Evolutionary conservation across 225 moss, liverwort and hornwort genomes (phyloP).

Genomic region (Polytrichum formosum): DNA sequence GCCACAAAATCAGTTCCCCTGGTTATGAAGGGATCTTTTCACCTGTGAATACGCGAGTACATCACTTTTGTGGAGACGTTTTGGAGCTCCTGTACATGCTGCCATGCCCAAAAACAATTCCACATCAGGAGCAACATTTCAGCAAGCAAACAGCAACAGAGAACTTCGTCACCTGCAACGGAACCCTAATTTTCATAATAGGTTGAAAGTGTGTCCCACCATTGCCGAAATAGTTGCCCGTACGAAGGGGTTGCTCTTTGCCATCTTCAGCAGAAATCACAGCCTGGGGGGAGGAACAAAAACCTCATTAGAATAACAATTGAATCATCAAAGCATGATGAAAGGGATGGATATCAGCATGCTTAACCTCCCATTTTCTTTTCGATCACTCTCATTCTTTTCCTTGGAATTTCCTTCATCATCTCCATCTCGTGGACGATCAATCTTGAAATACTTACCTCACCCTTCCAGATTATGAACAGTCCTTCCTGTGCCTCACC

Average conservation of each 20-base stretch:
- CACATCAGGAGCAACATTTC: too few species aligned
- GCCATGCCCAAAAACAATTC: constrained; percentile 21
- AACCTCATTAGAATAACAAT: too few species aligned
- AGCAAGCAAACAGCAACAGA: too few species aligned
- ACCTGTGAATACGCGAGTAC: constrained; percentile 49
- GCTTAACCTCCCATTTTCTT: too few species aligned
- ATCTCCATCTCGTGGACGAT: too few species aligned
- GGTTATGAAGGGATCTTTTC: too few species aligned
- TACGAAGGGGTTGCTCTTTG: constrained; percentile 19
- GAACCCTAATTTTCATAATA: not conserved
- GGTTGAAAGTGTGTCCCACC: constrained; percentile 31
- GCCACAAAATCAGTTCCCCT: too few species aligned
- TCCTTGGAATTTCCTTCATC: too few species aligned
- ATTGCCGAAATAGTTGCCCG: constrained; percentile 71
- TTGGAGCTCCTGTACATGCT: constrained; percentile 42
- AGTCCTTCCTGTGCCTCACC: constrained; percentile 59
- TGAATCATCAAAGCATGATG: too few species aligned
- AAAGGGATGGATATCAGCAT: too few species aligned
- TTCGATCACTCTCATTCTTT: too few species aligned
- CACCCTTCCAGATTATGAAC: constrained; percentile 70
- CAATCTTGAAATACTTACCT: constrained; percentile 30
- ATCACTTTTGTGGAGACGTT: constrained; percentile 33
- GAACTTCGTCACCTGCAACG: too few species aligned
- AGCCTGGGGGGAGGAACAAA: constrained; percentile 23
- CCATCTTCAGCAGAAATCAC: constrained; percentile 7